Percentiles rank a stretch among this genome's conserved stretches.
Evolutionary conservation across 140 eudicot species (phyloP).

Genomic region (Erigeron philadelphicus): DNA sequence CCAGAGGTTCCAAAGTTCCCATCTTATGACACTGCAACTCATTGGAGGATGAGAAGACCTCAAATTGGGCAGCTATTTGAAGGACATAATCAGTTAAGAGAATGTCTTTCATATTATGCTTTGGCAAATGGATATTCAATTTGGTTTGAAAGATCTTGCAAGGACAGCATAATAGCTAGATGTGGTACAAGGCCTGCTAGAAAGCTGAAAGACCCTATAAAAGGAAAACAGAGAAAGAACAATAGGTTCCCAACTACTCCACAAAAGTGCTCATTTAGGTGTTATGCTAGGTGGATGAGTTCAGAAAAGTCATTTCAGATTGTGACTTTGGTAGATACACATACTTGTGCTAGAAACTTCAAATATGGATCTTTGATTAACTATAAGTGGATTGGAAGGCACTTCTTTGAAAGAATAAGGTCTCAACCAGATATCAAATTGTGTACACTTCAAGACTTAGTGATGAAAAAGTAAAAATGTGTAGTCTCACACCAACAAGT

Average conservation of each 20-base stretch:
- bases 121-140: neutral
- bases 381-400: no score
- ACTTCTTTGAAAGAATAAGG: no score
- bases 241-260: neutral
- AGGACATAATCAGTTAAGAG: no score
- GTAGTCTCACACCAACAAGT: no score
- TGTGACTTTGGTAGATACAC: neutral
- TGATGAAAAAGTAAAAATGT: no score
- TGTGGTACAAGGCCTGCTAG: neutral
- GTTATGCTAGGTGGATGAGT: neutral
- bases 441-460: no score
- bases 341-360: neutral
- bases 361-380: no score
- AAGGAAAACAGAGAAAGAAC: neutral
- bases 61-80: no score
- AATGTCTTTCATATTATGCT: neutral
- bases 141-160: neutral
- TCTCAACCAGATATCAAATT: no score
- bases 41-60: no score
- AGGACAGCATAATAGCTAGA: neutral
- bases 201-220: neutral
- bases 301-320: neutral
- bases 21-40: no score
- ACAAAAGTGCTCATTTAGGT: neutral
- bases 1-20: no score